Evolutionary conservation across 805 yeast species (phyloP).

Genomic region (Schwanniomyces occidentalis): DNA sequence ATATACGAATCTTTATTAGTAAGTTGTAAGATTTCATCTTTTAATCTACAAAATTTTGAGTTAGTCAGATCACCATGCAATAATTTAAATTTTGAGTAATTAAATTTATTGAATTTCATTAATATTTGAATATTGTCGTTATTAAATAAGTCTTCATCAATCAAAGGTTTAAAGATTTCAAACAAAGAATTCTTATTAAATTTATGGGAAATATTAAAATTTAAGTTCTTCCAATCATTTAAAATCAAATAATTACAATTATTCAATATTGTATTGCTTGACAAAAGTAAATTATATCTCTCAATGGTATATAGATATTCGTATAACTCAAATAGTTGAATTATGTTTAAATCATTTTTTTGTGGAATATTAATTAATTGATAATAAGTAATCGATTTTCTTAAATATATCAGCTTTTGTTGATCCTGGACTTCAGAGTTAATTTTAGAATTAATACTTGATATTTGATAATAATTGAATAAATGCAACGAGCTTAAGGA

Average conservation of each 20-base stretch:
- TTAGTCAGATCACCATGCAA: neutral
- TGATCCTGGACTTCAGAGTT: constrained; percentile 27
- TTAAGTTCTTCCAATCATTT: constrained; percentile 16
- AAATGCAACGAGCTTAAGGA: constrained; percentile 28
- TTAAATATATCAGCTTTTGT: constrained; percentile 28
- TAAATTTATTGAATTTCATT: constrained; percentile 3
- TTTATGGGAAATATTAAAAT: constrained; percentile 11
- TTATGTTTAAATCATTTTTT: constrained; percentile 16
- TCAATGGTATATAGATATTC: constrained; percentile 30
- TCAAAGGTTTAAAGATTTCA: constrained; percentile 9
- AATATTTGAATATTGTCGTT: constrained; percentile 5
- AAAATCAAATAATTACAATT: constrained; percentile 16
- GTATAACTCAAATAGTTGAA: constrained; percentile 31
- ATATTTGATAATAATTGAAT: constrained; percentile 30
- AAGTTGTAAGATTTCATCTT: neutral
- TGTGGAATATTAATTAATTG: constrained; percentile 29
- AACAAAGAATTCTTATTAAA: constrained; percentile 9
- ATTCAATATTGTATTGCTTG: constrained; percentile 12
- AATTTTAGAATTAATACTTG: constrained; percentile 26
- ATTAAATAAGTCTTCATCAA: constrained; percentile 12
- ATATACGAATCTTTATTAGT: constrained; percentile 7
- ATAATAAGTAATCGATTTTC: constrained; percentile 30
- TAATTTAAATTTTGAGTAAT: constrained; percentile 4
- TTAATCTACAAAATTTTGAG: constrained; percentile 2
- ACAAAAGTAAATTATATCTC: constrained; percentile 21